Evolutionary conservation across 73 alveolate genomes (phyloP).

Genomic region (Paramecium bursaria): DNA sequence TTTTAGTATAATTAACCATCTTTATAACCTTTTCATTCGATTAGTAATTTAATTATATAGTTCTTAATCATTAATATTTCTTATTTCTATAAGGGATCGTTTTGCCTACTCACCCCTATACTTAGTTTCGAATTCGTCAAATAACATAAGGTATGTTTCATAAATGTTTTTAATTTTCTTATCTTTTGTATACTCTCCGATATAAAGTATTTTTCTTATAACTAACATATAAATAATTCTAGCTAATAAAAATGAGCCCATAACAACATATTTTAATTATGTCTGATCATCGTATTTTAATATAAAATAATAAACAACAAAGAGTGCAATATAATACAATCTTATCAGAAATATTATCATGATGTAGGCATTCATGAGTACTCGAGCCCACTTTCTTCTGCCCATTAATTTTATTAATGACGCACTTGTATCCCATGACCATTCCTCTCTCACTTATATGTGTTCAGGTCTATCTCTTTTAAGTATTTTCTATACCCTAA

Average conservation of each 20-base stretch:
- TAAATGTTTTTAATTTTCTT: slow-evolving; percentile 20
- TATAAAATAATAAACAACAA: slow-evolving; percentile 18
- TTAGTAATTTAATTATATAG: neutral
- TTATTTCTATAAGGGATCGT: neutral
- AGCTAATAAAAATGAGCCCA: slow-evolving; percentile 15
- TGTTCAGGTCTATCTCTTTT: no score
- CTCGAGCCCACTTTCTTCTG: slow-evolving; percentile 2
- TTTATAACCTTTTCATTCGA: neutral
- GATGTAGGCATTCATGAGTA: slow-evolving; percentile 35
- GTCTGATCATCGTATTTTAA: slow-evolving; percentile 1
- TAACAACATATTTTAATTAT: slow-evolving; percentile 9
- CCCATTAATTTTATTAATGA: slow-evolving; percentile 5
- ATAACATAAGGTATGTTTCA: slow-evolving; percentile 32
- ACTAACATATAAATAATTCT: slow-evolving; percentile 30
- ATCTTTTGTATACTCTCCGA: slow-evolving; percentile 34
- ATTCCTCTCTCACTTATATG: no score
- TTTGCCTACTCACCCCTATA: neutral
- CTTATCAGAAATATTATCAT: slow-evolving; percentile 14
- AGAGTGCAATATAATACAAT: neutral
- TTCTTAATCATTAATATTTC: slow-evolving; percentile 16
- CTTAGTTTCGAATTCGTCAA: neutral
- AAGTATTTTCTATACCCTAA: no score
- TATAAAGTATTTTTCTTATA: slow-evolving; percentile 5
- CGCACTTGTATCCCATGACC: slow-evolving; percentile 50
- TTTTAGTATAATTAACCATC: slow-evolving; percentile 29